Percentiles rank a stretch among this genome's conserved stretches.
Conservation (phyloP, 1,284 basidiomycete species). For the Puccinia coronata region DNA sequence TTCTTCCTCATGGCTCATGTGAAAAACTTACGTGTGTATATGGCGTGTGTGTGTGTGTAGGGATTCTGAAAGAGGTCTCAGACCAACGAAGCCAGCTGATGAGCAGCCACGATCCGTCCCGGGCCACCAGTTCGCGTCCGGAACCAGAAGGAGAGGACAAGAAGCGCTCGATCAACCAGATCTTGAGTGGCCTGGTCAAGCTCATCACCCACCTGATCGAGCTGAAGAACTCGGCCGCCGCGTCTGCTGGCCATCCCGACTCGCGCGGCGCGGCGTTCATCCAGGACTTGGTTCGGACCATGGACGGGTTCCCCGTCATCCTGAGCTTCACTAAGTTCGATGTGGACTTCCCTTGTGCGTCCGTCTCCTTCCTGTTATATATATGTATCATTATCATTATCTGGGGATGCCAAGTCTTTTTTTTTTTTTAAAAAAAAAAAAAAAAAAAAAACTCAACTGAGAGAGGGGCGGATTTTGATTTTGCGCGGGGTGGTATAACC, state of each 20-base stretch:
- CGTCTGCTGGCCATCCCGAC: not conserved
- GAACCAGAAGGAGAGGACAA: not conserved
- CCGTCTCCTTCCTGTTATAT: not conserved
- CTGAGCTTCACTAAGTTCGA: conserved; percentile 12
- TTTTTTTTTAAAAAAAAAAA: not conserved
- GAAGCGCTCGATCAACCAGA: not conserved
- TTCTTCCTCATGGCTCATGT: not conserved
- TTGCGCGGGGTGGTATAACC: too few relatives aligned
- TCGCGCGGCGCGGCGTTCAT: not conserved
- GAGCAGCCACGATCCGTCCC: too few relatives aligned
- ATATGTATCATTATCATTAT: too few relatives aligned
- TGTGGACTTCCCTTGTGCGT: conserved; percentile 23
- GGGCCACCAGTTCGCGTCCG: not conserved
- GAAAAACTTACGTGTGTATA: not conserved
- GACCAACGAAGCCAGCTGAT: not conserved
- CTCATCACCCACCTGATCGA: conserved; percentile 16
- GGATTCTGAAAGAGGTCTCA: not conserved
- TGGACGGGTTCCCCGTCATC: conserved; percentile 1
- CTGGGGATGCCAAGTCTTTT: not conserved
- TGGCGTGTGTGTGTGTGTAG: not conserved
- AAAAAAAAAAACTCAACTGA: too few relatives aligned
- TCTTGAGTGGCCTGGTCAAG: conserved; percentile 18
- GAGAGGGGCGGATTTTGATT: too few relatives aligned
- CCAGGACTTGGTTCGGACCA: not conserved
- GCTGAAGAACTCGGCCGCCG: not conserved